Evolutionary conservation across 768 basidiomycete genomes (phyloP).

Genomic region (Russula emetica): DNA sequence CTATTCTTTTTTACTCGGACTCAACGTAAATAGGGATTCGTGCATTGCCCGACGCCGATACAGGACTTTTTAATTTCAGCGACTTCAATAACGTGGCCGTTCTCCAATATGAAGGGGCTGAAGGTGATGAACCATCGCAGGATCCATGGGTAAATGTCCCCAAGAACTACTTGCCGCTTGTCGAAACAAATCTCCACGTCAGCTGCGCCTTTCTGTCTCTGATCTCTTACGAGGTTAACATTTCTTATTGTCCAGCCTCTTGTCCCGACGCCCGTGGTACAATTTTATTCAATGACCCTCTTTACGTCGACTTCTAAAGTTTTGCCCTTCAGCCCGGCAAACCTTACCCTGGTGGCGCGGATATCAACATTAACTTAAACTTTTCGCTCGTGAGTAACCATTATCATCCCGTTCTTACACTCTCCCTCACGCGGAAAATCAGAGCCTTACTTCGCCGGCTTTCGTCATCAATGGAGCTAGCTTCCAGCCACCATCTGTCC

Average conservation of each 20-base stretch:
- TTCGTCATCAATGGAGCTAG: slow-evolving; percentile 34
- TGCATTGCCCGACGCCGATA: slow-evolving; percentile 29
- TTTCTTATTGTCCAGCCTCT: slow-evolving; percentile 21
- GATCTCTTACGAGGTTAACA: neutral
- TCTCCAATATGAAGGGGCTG: slow-evolving; percentile 39
- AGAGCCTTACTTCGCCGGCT: too few relatives aligned
- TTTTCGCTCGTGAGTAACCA: slow-evolving; percentile 25
- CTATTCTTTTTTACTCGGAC: neutral
- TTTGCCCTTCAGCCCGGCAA: slow-evolving; percentile 27
- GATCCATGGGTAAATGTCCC: slow-evolving; percentile 22
- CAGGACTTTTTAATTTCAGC: slow-evolving; percentile 28
- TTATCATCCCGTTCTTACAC: neutral
- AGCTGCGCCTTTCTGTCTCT: neutral
- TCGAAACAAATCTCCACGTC: slow-evolving; percentile 29
- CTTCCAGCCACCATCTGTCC: slow-evolving; percentile 43
- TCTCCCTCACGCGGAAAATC: too few relatives aligned
- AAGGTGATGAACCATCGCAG: slow-evolving; percentile 33
- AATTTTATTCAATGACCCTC: neutral
- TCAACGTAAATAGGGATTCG: slow-evolving; percentile 27
- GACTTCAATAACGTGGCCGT: slow-evolving; percentile 40
- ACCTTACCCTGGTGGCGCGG: slow-evolving; percentile 29
- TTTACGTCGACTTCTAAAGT: neutral
- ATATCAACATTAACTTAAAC: slow-evolving; percentile 25
- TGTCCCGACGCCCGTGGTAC: neutral
- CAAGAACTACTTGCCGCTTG: slow-evolving; percentile 16